Evolutionary conservation across 768 basidiomycete species (phyloP), one percentile per base, ranked within the genome.

Genomic region (Floccularia luteovirens): DNA sequence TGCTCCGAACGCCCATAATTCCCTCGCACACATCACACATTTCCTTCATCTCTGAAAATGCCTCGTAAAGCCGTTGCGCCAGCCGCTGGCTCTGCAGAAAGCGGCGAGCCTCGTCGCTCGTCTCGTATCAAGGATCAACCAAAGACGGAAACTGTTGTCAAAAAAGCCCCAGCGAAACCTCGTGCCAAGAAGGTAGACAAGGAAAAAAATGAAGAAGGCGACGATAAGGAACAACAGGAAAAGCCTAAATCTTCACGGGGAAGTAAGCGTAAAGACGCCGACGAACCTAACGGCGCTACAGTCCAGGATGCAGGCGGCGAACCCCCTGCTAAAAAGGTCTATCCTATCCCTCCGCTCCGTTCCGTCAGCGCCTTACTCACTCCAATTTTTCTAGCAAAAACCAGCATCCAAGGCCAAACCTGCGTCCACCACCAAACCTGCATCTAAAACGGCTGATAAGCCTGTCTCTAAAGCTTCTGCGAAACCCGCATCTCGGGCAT

Each of bases 121-220:
- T 61, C 73, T 23, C 79, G 83, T 51, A 84, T 87, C 63, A 85
- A 85, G 59, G 81, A 79, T 20, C 70, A 74, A 43, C 80, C 79
- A 39, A 82, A 79, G 57, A 55, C 62, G 1, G 78, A 57, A 28
- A 58, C 64, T 4, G 55, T 57, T 25, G 62, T 59, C 12, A 83
- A 81, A 73, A 84, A 79, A 57, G 61, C 74, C 32, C 65, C 71
- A 17, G 67, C 76, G 4, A 85, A 84, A 62, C 78, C 82, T 34
- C 69, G 78, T 49, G 60, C 67, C 30, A 75, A 74, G 58, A 75
- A 77, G 39, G 71, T 53, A 38, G 67, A 64, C 46, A 66, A 67
- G 41, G 60, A 68, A 23, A 60, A 67, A 32, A 51, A 55, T 4
- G 55, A 52, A 22, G 24, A 46, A 12, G 59, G 57, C 43, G 58